Percentiles rank a stretch among this genome's conserved stretches.
Evolutionary conservation across 2,329 filamentous ascomycete species (phyloP).

Genomic region (Furcasterigmium furcatum): DNA sequence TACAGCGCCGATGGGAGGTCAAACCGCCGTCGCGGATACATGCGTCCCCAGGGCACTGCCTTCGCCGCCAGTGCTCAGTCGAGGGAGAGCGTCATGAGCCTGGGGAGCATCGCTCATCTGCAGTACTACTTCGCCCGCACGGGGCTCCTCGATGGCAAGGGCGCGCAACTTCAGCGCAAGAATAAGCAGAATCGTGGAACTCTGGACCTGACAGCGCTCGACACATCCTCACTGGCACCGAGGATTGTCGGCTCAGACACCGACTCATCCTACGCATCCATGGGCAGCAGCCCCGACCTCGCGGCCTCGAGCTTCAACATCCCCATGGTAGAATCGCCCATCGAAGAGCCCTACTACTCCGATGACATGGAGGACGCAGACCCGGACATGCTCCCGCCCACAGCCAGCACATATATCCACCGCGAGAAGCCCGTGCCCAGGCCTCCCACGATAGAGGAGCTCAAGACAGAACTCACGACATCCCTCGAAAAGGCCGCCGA

Average conservation of each 20-base stretch:
- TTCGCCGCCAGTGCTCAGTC: conserved; percentile 89
- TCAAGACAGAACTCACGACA: conserved; percentile 65
- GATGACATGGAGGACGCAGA: conserved; percentile 65
- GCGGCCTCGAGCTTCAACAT: conserved; percentile 32
- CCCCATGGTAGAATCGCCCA: conserved; percentile 43
- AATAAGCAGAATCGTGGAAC: conserved; percentile 58
- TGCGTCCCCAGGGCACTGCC: conserved; percentile 80
- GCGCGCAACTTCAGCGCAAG: conserved; percentile 76
- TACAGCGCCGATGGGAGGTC: conserved; percentile 33
- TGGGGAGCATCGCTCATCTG: conserved; percentile 94
- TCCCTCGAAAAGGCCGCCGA: conserved; percentile 67
- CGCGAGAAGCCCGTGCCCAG: conserved; percentile 78
- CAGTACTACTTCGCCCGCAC: conserved; percentile 98
- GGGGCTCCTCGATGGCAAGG: conserved; percentile 89
- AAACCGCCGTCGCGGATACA: conserved; percentile 71
- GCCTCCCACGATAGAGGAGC: conserved; percentile 76
- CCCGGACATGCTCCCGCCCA: conserved; percentile 86
- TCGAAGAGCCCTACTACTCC: conserved; percentile 45
- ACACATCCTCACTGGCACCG: conserved; percentile 35
- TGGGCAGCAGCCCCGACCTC: conserved; percentile 57
- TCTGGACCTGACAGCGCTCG: conserved; percentile 55
- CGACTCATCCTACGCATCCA: conserved; percentile 59
- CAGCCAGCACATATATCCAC: conserved; percentile 91
- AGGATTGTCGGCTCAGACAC: conserved; percentile 42
- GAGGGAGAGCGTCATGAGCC: conserved; percentile 90